phyloP scores from a whole-genome alignment of 2,329 filamentous ascomycete species.

The Apiospora saccharicola region DNA sequence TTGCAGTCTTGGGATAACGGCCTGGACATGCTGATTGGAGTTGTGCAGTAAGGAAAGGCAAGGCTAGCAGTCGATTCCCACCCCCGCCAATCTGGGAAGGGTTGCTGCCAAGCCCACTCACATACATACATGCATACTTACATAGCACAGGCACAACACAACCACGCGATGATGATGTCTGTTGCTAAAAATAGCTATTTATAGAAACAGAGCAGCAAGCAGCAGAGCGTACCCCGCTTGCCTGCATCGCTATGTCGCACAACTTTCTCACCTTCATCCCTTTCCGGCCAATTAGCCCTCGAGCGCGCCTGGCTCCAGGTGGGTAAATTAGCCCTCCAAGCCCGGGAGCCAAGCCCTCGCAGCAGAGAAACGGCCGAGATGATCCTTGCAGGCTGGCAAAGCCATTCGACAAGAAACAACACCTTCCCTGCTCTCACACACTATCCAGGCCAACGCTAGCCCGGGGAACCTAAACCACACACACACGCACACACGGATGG shows the following conservation, averaged over 20 bases:
- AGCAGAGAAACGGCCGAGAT: constrained; percentile 6
- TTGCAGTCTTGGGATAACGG: not conserved
- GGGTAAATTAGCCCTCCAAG: constrained; percentile 36
- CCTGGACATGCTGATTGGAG: constrained; percentile 10
- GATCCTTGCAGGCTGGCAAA: constrained; percentile 10
- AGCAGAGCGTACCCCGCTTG: constrained; percentile 1
- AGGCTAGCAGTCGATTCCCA: not conserved
- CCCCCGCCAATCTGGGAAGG: constrained; percentile 14
- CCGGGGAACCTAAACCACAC: not conserved
- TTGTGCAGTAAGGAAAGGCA: not conserved
- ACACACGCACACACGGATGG: not conserved
- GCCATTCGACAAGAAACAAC: constrained; percentile 19
- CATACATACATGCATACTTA: not conserved
- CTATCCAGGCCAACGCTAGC: constrained; percentile 6
- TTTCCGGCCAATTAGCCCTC: constrained; percentile 37
- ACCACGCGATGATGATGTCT: constrained; percentile 27
- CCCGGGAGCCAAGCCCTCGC: not conserved
- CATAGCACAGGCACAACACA: constrained; percentile 34
- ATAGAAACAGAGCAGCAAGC: constrained; percentile 32
- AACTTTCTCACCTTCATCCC: constrained; percentile 30
- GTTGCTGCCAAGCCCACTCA: constrained; percentile 8
- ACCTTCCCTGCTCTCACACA: constrained; percentile 12
- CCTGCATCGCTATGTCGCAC: constrained; percentile 18
- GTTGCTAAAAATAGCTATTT: constrained; percentile 45
- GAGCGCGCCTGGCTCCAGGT: constrained; percentile 29